Evolutionary conservation across 2,329 filamentous ascomycete genomes (phyloP), one percentile per base, ranked within the genome.

Genomic region (Phaeosphaeria sp.): DNA sequence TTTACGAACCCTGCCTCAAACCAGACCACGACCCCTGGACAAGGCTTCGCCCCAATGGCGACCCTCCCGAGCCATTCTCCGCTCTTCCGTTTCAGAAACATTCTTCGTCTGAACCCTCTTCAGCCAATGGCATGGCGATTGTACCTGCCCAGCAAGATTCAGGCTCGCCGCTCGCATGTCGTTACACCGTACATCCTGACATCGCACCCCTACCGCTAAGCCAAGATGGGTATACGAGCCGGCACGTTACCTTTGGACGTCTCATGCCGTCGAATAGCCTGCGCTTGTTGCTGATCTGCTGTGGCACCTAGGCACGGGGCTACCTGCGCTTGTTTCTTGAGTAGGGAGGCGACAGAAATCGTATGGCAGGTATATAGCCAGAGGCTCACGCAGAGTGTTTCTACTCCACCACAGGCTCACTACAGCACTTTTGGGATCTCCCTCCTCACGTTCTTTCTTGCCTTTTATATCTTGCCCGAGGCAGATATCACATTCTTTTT

Each of bases 401-500:
- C 59, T 53, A 66, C 63, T 59, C 61, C 59, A 64, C 61, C 58
- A 55, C 61, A 63, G 40, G 60, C 63, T 67, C 57, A 62, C 60
- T 64, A 68, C 63, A 67, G 63, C 63, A 64, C 51, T 64, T 62
- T 67, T 60, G 55, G 56, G 63, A 45, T 58, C 64, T 66, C 61
- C 57, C 55, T 63, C 61, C 66, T 57, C 61, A 52, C 52, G 18
- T 63, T 61, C 55, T 49, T 64, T 63, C 56, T 61, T 55, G 45
- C 55, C 57, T 58, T 57, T 62, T 56, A 55, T 60, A 65, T 72
- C 66, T 68, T 68, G 73, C 75, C 74, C 71, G 74, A 66, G 75
- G 75, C 75, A 74, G 69, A 70, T 67, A 69, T 64, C 64, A 72
- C 73, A 68, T 55, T 75, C 73, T 49, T 73, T 36, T 74, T 61